phyloP scores from a whole-genome alignment of 441 rosid species.

The Gossypium lobatum region DNA sequence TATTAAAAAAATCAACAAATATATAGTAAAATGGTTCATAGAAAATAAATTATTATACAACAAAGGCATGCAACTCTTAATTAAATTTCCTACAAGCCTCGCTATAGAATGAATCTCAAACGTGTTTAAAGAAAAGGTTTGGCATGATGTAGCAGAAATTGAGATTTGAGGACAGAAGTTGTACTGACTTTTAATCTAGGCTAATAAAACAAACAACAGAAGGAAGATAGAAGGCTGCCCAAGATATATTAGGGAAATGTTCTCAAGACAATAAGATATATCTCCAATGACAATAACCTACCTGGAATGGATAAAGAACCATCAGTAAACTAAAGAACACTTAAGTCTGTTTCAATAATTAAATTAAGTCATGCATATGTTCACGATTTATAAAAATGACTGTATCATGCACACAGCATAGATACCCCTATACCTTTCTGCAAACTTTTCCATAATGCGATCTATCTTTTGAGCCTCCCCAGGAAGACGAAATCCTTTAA shows the following conservation, averaged over 20 bases:
- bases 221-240: not conserved
- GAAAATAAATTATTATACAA: not conserved
- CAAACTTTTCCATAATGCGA: constrained; percentile 98
- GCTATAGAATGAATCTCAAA: constrained; percentile 1
- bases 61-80: not conserved
- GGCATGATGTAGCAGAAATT: not conserved
- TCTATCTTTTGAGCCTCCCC: constrained; percentile 99
- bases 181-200: not conserved
- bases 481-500: constrained; percentile 97
- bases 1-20: constrained; percentile 1
- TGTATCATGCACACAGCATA: not conserved
- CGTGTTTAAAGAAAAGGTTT: not conserved
- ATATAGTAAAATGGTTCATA: not conserved
- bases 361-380: not conserved
- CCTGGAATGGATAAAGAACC: not conserved
- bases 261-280: not conserved
- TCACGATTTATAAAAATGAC: not conserved
- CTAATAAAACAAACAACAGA: not conserved
- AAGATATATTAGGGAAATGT: not conserved
- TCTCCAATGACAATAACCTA: not conserved
- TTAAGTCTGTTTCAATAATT: not conserved
- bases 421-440: constrained; percentile 66
- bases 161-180: not conserved
- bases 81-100: constrained; percentile 3
- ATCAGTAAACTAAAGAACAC: not conserved